Percentiles rank a stretch among this genome's conserved stretches.
These are phyloP conservation scores for Penium margaritaceum DNA, from an alignment of 139 green algal genomes.

Conservation along the genomic window DNA sequence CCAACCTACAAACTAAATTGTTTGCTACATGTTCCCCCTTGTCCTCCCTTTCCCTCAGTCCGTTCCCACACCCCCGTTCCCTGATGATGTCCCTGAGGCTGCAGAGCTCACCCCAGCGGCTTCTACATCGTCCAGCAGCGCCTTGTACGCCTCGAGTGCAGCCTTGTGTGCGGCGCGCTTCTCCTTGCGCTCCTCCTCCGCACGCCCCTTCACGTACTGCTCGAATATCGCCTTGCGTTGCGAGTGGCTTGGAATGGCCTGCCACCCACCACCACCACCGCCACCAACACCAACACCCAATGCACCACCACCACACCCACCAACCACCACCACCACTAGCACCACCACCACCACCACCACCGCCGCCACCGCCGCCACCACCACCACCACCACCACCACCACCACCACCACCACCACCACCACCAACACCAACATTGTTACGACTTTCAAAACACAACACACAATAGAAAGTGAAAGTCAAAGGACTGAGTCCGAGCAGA, in stretches of 20 bases:
- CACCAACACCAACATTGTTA: too few species aligned
- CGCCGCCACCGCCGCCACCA: too few species aligned
- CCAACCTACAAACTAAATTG: not conserved
- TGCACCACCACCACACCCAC: too few species aligned
- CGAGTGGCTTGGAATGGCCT: slow-evolving; percentile 24
- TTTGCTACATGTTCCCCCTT: not conserved
- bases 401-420: too few species aligned
- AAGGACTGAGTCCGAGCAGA: too few species aligned
- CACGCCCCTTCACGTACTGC: slow-evolving; percentile 36
- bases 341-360: too few species aligned
- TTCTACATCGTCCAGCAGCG: slow-evolving; percentile 32
- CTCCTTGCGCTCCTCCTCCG: slow-evolving; percentile 44
- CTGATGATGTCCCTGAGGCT: not conserved
- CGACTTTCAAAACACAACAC: too few species aligned
- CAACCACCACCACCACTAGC: too few species aligned
- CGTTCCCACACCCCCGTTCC: not conserved
- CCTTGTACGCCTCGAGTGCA: slow-evolving; percentile 32
- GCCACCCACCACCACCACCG: not conserved
- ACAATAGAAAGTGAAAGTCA: too few species aligned
- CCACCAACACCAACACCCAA: not conserved
- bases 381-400: too few species aligned
- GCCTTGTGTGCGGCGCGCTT: slow-evolving; percentile 21
- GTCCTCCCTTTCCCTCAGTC: not conserved
- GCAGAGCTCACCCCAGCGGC: slow-evolving; percentile 1
- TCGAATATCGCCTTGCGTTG: slow-evolving; percentile 43